Evolutionary conservation across 2,329 filamentous ascomycete species (phyloP), one percentile per base, ranked within the genome.

Genomic region (Clonostachys chloroleuca): DNA sequence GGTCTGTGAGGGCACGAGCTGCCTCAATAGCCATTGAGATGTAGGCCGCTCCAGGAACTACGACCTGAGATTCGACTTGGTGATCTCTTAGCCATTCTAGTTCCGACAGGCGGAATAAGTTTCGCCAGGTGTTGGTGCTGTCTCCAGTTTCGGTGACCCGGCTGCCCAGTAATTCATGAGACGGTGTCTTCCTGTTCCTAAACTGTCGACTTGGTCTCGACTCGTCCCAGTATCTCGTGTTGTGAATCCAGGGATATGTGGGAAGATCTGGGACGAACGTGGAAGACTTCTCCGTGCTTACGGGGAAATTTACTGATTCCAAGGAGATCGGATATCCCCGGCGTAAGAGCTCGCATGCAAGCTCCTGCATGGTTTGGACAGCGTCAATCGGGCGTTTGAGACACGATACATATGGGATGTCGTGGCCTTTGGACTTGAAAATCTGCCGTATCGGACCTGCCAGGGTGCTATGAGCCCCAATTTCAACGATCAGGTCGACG

Each of bases 11-110:
- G 20, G 54, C 54, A 5, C 52, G 50, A 7, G 55, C 41, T 12
- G 63, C 65, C 50, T 69, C 64, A 5, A 54, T 53, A 17, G 56
- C 61, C 59, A 66, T 64, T n/a, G 55, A 47, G 8, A 66, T 49
- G 45, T 65, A 67, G 12, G 56, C 65, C 2, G 65, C 59, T 8
- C 48, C 58, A 4, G 66, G 65, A 44, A 64, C 66, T 1, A 68
- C 51, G 12, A 61, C 46, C 9, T 54, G 49, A 1, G 51, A 52
- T n/a, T 57, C 51, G 9, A 67, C 52, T 5, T 48, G 47, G 40
- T 69, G 66, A 16, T 61, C 59, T 3, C 47, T 43, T 7, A 68
- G 37, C 66, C 65, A 68, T 3, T 60, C 57, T 1, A 59, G 43
- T 41, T 62, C 56, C 2, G 55, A 53, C 3, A 59, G 40, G 1